Evolutionary conservation across 306 rosid species (phyloP).

Genomic region (Lotus japonicus): DNA sequence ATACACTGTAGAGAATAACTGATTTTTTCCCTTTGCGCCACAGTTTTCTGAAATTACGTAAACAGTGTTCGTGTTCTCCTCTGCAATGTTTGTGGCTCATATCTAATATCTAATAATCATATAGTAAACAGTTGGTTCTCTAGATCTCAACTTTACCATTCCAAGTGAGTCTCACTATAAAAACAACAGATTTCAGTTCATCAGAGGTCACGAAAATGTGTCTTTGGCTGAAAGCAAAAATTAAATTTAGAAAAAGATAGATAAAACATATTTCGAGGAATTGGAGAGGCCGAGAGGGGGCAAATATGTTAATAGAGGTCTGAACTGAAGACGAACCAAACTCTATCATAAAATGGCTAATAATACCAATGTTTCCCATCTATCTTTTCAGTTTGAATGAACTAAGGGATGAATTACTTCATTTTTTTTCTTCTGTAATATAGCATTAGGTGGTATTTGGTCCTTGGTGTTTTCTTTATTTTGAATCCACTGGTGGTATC

Average conservation of each 20-base stretch:
- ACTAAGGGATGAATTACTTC: no score
- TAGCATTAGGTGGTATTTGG: background rate
- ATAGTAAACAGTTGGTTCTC: background rate
- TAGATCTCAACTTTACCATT: background rate
- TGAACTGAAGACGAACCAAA: background rate
- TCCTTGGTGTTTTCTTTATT: no score
- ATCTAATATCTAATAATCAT: background rate
- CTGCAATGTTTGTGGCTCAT: background rate
- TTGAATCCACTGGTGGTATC: background rate
- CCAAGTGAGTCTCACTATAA: background rate
- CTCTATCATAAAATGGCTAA: background rate
- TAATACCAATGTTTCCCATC: background rate
- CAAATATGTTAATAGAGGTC: background rate
- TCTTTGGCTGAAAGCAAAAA: background rate
- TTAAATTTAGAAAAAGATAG: background rate
- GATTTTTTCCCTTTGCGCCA: background rate
- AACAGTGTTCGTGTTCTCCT: background rate
- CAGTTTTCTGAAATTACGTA: background rate
- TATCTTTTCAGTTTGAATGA: no score
- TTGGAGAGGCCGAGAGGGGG: background rate
- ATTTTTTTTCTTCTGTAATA: no score
- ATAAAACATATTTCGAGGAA: background rate
- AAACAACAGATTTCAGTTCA: background rate
- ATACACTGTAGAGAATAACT: background rate
- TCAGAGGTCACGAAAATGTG: background rate